Conservation (phyloP, 805 yeast species). For the Scheffersomyces spartinae region DNA sequence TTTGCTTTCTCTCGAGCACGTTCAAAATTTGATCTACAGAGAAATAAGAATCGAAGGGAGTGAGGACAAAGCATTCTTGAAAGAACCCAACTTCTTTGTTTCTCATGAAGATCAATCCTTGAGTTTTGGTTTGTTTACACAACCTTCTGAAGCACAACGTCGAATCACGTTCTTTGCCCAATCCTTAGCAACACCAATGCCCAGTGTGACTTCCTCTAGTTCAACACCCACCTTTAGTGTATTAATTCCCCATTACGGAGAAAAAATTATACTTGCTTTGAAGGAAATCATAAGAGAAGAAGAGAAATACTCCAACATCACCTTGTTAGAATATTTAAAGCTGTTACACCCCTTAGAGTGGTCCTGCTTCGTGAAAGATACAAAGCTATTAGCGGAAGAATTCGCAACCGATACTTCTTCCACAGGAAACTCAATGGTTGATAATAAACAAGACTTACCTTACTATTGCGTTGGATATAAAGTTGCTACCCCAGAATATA, state of each 20-base stretch:
- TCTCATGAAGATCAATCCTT: conserved; percentile 72
- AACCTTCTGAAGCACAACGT: conserved; percentile 68
- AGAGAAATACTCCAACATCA: conserved; percentile 46
- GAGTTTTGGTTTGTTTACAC: conserved; percentile 43
- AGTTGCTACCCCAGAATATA: conserved; percentile 36
- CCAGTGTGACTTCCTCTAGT: conserved; percentile 52
- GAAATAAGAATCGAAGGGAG: conserved; percentile 26
- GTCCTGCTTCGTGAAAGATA: conserved; percentile 46
- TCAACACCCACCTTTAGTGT: conserved; percentile 78
- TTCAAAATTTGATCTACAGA: conserved; percentile 52
- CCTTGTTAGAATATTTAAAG: conserved; percentile 44
- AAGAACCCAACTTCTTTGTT: conserved; percentile 69
- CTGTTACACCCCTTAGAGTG: conserved; percentile 46
- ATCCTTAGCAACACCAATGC: conserved; percentile 76
- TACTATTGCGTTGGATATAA: conserved; percentile 37
- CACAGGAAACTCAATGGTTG: conserved; percentile 19
- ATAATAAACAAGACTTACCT: conserved; percentile 30
- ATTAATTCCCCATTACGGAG: conserved; percentile 77
- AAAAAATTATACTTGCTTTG: conserved; percentile 64
- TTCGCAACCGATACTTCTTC: conserved; percentile 16
- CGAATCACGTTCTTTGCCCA: conserved; percentile 85
- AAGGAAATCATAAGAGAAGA: conserved; percentile 72
- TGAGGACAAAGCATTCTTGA: conserved; percentile 31
- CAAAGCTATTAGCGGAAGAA: conserved; percentile 43
- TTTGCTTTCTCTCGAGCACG: conserved; percentile 36